Base-by-base conservation (phyloP, 352 stramenopile genomes). In the Globisporangium spiculum region DNA sequence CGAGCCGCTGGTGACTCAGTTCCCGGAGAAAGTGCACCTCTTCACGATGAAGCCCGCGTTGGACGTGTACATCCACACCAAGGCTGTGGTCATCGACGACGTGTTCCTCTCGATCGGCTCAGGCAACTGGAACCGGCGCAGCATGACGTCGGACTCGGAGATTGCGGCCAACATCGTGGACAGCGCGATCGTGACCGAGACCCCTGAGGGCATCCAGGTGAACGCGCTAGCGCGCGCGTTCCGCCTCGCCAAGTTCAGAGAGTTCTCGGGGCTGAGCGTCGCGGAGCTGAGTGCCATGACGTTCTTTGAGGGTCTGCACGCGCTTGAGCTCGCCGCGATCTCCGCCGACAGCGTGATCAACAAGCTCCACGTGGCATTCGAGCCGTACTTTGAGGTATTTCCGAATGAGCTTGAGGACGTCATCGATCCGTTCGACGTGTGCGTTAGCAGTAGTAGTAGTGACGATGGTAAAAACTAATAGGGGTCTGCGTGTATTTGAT, bases 111-210 rank as follows among this genome's bases (percentile, higher is more conserved):
- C 66, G 24, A 24, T 71, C 26, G 66, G 66, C 26, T 92, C 82
- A 7, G 74, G 73, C 32, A 92, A 92, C 68, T 92, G 81, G 84
- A 90, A 92, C 61, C 72, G 76, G 0, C 79, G 77, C 53, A 83
- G 80, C 58, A 89, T 89, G 78, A 89, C 79, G 3, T 80, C 69
- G 12, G 83, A 88, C 75, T 79, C 73, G 50, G 80, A 91, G 65
- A 73, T 88, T n/a, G 77, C 69, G 6, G 80, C 78, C 1, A 84
- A 84, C 24, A 55, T 88, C 32, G 72, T 91, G n/a, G 83, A 88
- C 56, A 66, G 58, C 26, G 59, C 76, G n/a, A 66, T 9, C 24
- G 74, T 76, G 60, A 75, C 32, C 14, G 36, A 69, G 44, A 64
- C 74, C 5, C 64, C 30, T 0, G 78, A 84, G 18, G 72, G 78